Percentiles rank a stretch among this genome's conserved stretches.
Evolutionary conservation across 768 basidiomycete species (phyloP).

Genomic region (Megacollybia marginata): DNA sequence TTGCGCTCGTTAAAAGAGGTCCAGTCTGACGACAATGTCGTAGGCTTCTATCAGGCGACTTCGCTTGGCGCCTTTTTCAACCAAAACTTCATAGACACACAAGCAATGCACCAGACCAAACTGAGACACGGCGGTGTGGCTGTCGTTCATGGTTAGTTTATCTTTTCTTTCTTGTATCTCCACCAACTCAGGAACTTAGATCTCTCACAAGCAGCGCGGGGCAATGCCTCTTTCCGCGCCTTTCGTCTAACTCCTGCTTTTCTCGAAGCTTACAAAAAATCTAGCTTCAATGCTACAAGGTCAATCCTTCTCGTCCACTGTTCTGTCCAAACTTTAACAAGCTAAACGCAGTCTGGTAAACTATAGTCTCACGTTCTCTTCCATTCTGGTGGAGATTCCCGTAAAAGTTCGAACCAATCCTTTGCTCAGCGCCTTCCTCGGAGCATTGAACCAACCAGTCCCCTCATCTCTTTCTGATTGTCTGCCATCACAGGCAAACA

Average conservation of each 20-base stretch:
- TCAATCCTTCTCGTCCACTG: constrained; percentile 25
- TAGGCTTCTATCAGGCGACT: constrained; percentile 92
- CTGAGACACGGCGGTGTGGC: constrained; percentile 82
- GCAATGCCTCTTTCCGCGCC: constrained; percentile 84
- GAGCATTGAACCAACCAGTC: constrained; percentile 46
- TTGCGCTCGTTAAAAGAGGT: constrained; percentile 85
- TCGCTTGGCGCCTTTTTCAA: constrained; percentile 81
- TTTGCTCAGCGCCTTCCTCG: constrained; percentile 72
- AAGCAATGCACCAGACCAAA: constrained; percentile 80
- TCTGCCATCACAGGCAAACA: constrained; percentile 29
- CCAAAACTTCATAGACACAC: constrained; percentile 73
- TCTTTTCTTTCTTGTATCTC: background rate
- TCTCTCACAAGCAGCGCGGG: constrained; percentile 68
- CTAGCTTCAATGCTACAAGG: constrained; percentile 83
- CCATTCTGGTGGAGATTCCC: constrained; percentile 81
- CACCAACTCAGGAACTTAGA: constrained; percentile 36
- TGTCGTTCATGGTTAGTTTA: constrained; percentile 66
- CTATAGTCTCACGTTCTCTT: constrained; percentile 78
- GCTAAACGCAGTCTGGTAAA: constrained; percentile 53
- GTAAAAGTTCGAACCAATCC: constrained; percentile 79
- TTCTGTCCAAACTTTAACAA: constrained; percentile 5
- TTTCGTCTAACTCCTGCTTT: constrained; percentile 79
- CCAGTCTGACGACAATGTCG: constrained; percentile 82
- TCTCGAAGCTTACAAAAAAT: constrained; percentile 72
- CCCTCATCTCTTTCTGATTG: constrained; percentile 29